These are phyloP conservation scores for Exophiala alcalophila DNA, from an alignment of 2,329 filamentous ascomycete genomes.

Conservation along the genomic window DNA sequence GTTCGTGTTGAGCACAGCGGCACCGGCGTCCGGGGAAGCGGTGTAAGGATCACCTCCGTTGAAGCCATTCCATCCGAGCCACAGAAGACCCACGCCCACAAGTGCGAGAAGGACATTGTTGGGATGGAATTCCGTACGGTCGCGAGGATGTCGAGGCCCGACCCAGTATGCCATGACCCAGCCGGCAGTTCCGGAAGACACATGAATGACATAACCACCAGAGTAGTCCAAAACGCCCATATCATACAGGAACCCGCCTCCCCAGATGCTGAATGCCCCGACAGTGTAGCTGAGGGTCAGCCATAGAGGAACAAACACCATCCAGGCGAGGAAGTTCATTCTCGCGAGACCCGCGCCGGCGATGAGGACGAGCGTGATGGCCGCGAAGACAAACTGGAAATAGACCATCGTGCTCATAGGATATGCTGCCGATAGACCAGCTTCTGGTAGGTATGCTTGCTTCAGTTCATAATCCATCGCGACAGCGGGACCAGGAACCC, in stretches of 20 bases:
- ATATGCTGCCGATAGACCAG: constrained; percentile 43
- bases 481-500: constrained; percentile 47
- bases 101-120: constrained; percentile 49
- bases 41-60: constrained; percentile 54
- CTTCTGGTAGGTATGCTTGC: constrained; percentile 45
- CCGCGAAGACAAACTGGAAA: constrained; percentile 55
- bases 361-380: constrained; percentile 50
- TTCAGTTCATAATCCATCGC: constrained; percentile 45
- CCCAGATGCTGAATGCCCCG: constrained; percentile 45
- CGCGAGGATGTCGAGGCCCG: constrained; percentile 45
- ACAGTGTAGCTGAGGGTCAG: constrained; percentile 48
- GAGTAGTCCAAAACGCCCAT: constrained; percentile 52
- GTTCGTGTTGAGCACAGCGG: constrained; percentile 53
- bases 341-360: constrained; percentile 49
- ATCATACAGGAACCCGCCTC: constrained; percentile 47
- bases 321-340: constrained; percentile 54
- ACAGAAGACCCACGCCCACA: constrained; percentile 50
- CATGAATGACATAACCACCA: constrained; percentile 53
- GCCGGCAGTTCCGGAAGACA: constrained; percentile 52
- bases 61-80: constrained; percentile 55
- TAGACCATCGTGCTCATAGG: constrained; percentile 52
- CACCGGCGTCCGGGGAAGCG: constrained; percentile 50
- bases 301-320: constrained; percentile 53
- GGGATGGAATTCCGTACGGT: constrained; percentile 47
- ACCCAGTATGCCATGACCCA: constrained; percentile 50